Evolutionary conservation across 2,329 filamentous ascomycete genomes (phyloP).

Genomic region (Hypocreales sp.): DNA sequence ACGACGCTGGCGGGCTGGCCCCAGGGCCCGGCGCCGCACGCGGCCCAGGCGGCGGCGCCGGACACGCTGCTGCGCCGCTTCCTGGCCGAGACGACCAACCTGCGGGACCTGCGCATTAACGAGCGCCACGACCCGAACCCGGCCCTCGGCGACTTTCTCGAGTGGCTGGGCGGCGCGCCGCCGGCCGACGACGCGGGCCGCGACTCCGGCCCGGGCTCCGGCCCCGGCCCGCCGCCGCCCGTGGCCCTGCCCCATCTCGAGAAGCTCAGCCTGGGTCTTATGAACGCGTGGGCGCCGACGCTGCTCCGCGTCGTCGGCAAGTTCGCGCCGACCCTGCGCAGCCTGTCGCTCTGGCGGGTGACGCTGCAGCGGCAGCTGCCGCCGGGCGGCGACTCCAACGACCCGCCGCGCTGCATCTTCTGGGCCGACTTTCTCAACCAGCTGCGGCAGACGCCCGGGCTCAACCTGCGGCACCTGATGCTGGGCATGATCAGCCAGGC

Average conservation of each 20-base stretch:
- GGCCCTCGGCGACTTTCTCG: conserved; percentile 1
- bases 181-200: neutral
- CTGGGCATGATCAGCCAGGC: conserved; percentile 14
- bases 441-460: conserved; percentile 13
- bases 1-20: neutral
- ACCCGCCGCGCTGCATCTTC: conserved; percentile 10
- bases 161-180: conserved; percentile 4
- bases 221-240: conserved; percentile 5
- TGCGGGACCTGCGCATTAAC: conserved; percentile 27
- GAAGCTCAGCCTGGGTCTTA: conserved; percentile 27
- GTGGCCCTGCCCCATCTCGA: conserved; percentile 19
- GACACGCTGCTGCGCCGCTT: conserved; percentile 10
- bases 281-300: conserved; percentile 11
- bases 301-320: conserved; percentile 22
- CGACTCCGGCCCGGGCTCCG: too few relatives aligned
- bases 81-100: conserved; percentile 14
- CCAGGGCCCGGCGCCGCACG: too few relatives aligned
- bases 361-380: conserved; percentile 9
- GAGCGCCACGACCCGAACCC: conserved; percentile 3
- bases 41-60: neutral
- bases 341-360: conserved; percentile 30
- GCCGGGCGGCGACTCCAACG: neutral
- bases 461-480: conserved; percentile 18
- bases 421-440: conserved; percentile 23
- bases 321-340: conserved; percentile 25